Evolutionary conservation across 2,329 filamentous ascomycete species (phyloP).

Genomic region (Colletotrichum sansevieriae): DNA sequence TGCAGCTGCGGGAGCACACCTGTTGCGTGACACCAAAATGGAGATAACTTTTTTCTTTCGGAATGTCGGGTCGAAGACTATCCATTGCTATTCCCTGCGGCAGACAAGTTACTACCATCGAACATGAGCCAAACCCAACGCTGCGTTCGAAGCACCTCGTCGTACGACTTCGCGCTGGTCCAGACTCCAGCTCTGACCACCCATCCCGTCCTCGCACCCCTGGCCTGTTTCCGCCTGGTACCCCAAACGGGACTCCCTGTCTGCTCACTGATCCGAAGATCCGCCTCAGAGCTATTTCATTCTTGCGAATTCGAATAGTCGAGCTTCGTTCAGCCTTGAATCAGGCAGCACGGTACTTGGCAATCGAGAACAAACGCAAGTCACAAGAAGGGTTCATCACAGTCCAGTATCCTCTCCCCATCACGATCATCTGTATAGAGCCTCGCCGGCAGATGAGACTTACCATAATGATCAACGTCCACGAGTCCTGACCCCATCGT

Average conservation of each 20-base stretch:
- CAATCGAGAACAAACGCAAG: conserved; percentile 11
- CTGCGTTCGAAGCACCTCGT: too few relatives aligned
- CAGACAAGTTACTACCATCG: conserved; percentile 1
- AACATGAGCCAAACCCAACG: too few relatives aligned
- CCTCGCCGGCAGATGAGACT: conserved; percentile 37
- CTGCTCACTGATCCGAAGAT: conserved; percentile 27
- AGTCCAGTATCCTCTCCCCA: conserved; percentile 6
- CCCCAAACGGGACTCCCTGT: conserved; percentile 36
- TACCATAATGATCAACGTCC: conserved; percentile 11
- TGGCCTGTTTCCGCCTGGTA: conserved; percentile 28
- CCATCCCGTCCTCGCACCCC: conserved; percentile 33
- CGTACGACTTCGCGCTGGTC: conserved; percentile 16
- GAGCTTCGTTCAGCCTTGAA: conserved; percentile 26
- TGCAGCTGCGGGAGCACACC: conserved; percentile 1
- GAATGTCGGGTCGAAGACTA: conserved; percentile 13
- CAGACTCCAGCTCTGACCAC: conserved; percentile 33
- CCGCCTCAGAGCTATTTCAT: conserved; percentile 28
- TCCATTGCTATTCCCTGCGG: background rate
- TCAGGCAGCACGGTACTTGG: conserved; percentile 21
- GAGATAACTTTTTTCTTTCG: background rate
- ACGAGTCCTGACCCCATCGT: conserved; percentile 21
- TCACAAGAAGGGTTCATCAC: conserved; percentile 24
- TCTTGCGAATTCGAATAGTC: conserved; percentile 30
- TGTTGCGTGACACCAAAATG: conserved; percentile 1
- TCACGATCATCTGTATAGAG: conserved; percentile 28